Evolutionary conservation across 2,329 filamentous ascomycete species (phyloP), one percentile per base, ranked within the genome.

Genomic region (Saccharata proteae): DNA sequence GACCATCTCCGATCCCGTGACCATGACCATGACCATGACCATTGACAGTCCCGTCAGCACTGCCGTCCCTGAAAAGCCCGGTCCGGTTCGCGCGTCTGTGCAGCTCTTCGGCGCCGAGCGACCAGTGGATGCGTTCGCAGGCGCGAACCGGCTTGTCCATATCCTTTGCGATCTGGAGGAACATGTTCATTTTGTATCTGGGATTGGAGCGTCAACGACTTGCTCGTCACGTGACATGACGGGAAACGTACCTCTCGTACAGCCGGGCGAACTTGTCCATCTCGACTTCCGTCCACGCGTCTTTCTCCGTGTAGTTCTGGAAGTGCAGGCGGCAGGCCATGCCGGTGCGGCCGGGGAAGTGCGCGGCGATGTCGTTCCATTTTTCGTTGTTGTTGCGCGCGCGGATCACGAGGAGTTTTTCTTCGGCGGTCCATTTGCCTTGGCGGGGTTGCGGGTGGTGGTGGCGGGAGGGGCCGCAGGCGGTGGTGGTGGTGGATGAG

Each of bases 131-230:
- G 4, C 84, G 86, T 59, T 98, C 88, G 28, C 83, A 88, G 12
- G 90, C 85, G 48, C 90, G 73, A 88, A 88, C 96, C 20, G 88
- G 90, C 35, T 94, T 78, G 17, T 77, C 77, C 77, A 98, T 88
- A 57, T 96, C 88, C 54, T 90, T 84, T 24, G 86, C 85, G 14
- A 96, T 81, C 49, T 88, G 90, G 38, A 82, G 77, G 88, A 88
- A 98, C 84, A 96, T 96, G 51, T 96, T 85, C 40, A 82, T 75
- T 58, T 94, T 94, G 65, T 94, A 93, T 57, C 88, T 96, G 52
- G 18, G 28, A n/a, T 15, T 24, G 12, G 14, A 5, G 22, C 7
- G 44, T 45, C 38, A 42, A 40, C 17, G 19, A 5, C 30, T 27
- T 30, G 23, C 30, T 30, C 26, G 10, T 23, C 16, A 7, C 18